A percentile compares a stretch with the other conserved stretches of the same genome.
Evolutionary conservation across 768 basidiomycete genomes (phyloP).

Genomic region (Artomyces pyxidatus): DNA sequence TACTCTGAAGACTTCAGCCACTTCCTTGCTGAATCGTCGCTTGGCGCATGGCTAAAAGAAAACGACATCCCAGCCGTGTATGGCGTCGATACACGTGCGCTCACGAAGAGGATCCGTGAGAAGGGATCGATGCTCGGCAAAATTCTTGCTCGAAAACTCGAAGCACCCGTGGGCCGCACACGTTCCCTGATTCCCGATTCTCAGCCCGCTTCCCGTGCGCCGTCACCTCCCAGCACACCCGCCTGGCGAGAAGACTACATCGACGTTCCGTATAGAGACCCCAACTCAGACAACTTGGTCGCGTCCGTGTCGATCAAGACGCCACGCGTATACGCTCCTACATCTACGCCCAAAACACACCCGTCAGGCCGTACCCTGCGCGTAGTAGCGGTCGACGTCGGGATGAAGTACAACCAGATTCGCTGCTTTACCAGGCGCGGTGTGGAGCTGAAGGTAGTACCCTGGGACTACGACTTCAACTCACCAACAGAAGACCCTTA

Average conservation of each 20-base stretch:
- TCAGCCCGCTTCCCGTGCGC: conserved; percentile 36
- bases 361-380: conserved; percentile 76
- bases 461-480: conserved; percentile 93
- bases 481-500: conserved; percentile 65
- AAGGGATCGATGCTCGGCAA: conserved; percentile 90
- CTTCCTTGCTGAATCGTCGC: conserved; percentile 82
- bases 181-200: conserved; percentile 29
- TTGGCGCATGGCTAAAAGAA: conserved; percentile 91
- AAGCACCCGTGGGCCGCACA: conserved; percentile 33
- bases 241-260: conserved; percentile 80
- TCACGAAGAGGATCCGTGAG: conserved; percentile 94
- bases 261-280: conserved; percentile 78
- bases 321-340: conserved; percentile 64
- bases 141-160: conserved; percentile 58
- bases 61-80: conserved; percentile 91
- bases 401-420: conserved; percentile 99
- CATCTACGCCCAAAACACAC: conserved; percentile 49
- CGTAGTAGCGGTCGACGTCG: conserved; percentile 89
- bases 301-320: conserved; percentile 72
- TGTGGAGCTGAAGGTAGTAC: conserved; percentile 93
- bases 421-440: conserved; percentile 91
- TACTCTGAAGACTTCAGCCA: conserved; percentile 95
- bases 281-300: conserved; percentile 86
- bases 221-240: conserved; percentile 40
- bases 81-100: conserved; percentile 92